Conservation (phyloP, 768 basidiomycete genomes). For the Exidia glandulosa region DNA sequence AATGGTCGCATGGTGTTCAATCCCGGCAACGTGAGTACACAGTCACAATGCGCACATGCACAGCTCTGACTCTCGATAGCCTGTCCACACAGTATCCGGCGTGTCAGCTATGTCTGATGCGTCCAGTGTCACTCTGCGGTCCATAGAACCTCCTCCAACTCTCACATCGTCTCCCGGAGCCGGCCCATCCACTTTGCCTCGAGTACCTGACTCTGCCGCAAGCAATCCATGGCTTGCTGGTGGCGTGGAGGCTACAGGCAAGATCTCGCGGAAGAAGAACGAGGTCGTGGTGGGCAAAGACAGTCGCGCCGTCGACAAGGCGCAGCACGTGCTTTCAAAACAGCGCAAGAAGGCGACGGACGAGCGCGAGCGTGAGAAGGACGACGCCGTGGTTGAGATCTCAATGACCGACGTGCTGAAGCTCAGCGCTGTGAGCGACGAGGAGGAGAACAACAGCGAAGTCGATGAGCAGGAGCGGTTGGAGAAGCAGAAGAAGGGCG, state of each 20-base stretch:
- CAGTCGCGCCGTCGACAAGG: slow-evolving; percentile 48
- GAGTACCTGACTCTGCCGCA: slow-evolving; percentile 7
- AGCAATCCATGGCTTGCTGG: slow-evolving; percentile 78
- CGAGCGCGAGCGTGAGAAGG: slow-evolving; percentile 45
- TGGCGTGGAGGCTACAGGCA: slow-evolving; percentile 19
- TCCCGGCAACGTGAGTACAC: slow-evolving; percentile 34
- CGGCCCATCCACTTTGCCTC: slow-evolving; percentile 9
- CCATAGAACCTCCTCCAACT: slow-evolving; percentile 27
- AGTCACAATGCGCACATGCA: too few species aligned
- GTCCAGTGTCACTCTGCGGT: slow-evolving; percentile 59
- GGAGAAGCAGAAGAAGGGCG: slow-evolving; percentile 12
- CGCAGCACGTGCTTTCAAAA: slow-evolving; percentile 68
- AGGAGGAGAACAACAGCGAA: not conserved
- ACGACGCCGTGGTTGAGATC: slow-evolving; percentile 77
- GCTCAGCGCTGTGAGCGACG: slow-evolving; percentile 4
- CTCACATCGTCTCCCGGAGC: slow-evolving; percentile 12
- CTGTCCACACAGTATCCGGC: not conserved
- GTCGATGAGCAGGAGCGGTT: slow-evolving; percentile 12
- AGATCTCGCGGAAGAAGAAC: slow-evolving; percentile 59
- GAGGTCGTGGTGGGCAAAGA: slow-evolving; percentile 60
- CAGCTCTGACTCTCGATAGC: not conserved
- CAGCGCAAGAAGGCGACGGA: slow-evolving; percentile 42
- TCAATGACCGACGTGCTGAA: slow-evolving; percentile 41
- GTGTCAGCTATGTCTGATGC: slow-evolving; percentile 36
- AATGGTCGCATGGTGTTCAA: slow-evolving; percentile 58